Evolutionary conservation across 805 yeast species (phyloP).

Genomic region (Kazachstania psychrophila): DNA sequence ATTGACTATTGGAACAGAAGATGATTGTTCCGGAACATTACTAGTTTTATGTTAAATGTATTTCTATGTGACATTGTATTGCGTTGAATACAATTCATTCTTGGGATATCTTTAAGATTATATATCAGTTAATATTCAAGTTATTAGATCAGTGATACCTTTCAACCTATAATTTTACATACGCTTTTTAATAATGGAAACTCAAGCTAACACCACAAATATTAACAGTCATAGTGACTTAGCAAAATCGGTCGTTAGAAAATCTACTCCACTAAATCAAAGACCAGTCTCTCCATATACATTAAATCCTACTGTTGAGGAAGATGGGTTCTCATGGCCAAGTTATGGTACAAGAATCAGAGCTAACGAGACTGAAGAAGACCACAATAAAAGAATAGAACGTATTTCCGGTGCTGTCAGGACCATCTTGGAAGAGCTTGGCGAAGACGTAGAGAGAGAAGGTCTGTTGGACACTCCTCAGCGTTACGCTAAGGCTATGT

Average conservation of each 20-base stretch:
- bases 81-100: too few species aligned
- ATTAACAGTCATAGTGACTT: slow-evolving; percentile 2
- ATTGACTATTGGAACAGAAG: too few species aligned
- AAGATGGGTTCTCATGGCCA: slow-evolving; percentile 93
- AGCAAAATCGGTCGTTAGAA: slow-evolving; percentile 4
- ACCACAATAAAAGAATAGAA: slow-evolving; percentile 52
- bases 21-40: too few species aligned
- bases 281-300: slow-evolving; percentile 80
- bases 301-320: slow-evolving; percentile 75
- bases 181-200: neutral
- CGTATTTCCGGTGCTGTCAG: slow-evolving; percentile 79
- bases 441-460: slow-evolving; percentile 83
- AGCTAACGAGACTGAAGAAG: slow-evolving; percentile 59
- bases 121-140: too few species aligned
- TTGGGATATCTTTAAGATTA: too few species aligned
- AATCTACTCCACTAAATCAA: slow-evolving; percentile 53
- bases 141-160: too few species aligned
- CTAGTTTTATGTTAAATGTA: too few species aligned
- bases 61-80: too few species aligned
- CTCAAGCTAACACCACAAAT: too few species aligned
- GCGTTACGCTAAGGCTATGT: slow-evolving; percentile 93
- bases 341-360: slow-evolving; percentile 73
- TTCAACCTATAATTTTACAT: too few species aligned
- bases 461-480: slow-evolving; percentile 92
- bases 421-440: slow-evolving; percentile 68